Percentiles rank a stretch among this genome's conserved stretches.
These are phyloP conservation scores for Paramyrothecium sp. DNA, from an alignment of 2,329 filamentous ascomycete species.

Conservation along the genomic window DNA sequence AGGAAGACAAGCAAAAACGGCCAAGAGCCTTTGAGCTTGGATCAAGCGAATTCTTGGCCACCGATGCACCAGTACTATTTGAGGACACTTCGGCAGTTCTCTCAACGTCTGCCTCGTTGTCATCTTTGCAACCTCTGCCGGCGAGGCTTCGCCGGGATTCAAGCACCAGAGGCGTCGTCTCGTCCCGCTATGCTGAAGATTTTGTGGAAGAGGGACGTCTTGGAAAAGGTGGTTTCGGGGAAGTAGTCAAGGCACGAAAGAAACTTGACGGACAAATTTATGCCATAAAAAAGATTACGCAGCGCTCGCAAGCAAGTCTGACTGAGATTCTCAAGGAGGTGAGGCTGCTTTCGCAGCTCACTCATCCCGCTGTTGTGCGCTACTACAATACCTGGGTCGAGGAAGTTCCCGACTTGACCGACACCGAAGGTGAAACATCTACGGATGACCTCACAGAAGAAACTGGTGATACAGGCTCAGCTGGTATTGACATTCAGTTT, in stretches of 20 bases:
- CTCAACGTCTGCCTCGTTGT: constrained; percentile 40
- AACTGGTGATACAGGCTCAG: constrained; percentile 36
- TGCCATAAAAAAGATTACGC: constrained; percentile 94
- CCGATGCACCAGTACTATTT: constrained; percentile 58
- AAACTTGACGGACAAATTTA: constrained; percentile 93
- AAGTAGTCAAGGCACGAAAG: constrained; percentile 93
- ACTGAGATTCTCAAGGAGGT: constrained; percentile 85
- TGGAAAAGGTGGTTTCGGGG: constrained; percentile 92
- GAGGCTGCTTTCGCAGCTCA: constrained; percentile 84
- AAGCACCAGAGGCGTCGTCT: constrained; percentile 44
- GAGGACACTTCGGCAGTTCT: constrained; percentile 40
- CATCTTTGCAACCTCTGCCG: constrained; percentile 40
- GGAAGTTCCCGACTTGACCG: constrained; percentile 54
- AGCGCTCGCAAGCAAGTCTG: constrained; percentile 74
- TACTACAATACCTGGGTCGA: constrained; percentile 98
- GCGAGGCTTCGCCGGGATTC: constrained; percentile 62
- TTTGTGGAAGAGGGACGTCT: constrained; percentile 88
- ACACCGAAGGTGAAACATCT: constrained; percentile 57
- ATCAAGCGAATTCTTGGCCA: constrained; percentile 65
- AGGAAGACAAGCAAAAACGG: constrained; percentile 77
- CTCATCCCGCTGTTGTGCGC: constrained; percentile 81
- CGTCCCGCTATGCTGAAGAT: constrained; percentile 81
- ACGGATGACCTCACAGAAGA: constrained; percentile 45
- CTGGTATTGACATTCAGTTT: constrained; percentile 53
- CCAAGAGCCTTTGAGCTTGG: constrained; percentile 75